Conservation (phyloP, 305 asterid genomes). For the Plantago coronopus region DNA sequence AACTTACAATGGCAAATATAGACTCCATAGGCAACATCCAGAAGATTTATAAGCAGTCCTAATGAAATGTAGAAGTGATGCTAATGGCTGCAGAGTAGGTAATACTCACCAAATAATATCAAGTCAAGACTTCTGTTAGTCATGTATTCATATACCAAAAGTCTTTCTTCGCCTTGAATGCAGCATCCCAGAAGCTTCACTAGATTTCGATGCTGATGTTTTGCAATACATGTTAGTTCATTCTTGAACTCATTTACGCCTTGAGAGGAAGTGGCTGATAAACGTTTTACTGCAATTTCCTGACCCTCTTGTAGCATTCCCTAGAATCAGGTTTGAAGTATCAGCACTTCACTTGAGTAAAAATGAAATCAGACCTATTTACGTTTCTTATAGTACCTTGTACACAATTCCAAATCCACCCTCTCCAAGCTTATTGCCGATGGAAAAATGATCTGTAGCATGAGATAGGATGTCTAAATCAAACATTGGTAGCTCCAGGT, state of each 20-base stretch:
- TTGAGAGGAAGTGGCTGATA: constrained; percentile 47
- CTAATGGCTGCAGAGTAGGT: not conserved
- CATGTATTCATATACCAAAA: constrained; percentile 37
- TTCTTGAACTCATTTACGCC: constrained; percentile 56
- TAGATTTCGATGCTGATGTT: constrained; percentile 61
- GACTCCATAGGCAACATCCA: too few species aligned
- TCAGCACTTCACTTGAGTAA: not conserved
- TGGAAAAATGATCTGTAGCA: constrained; percentile 25
- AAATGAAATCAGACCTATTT: not conserved
- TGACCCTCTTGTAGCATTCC: constrained; percentile 41
- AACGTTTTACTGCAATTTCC: constrained; percentile 55
- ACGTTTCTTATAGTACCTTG: constrained; percentile 16
- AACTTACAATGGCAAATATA: too few species aligned
- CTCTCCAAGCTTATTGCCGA: constrained; percentile 24
- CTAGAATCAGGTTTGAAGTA: constrained; percentile 21
- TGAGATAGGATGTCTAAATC: constrained; percentile 13
- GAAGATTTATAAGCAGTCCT: too few species aligned
- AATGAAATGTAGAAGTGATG: not conserved
- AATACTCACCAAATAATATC: constrained; percentile 31
- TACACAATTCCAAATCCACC: constrained; percentile 31
- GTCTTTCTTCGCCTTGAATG: constrained; percentile 40
- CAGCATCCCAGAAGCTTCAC: constrained; percentile 62
- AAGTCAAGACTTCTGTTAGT: constrained; percentile 33
- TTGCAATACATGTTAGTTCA: constrained; percentile 46
- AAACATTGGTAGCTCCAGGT: constrained; percentile 32